Conservation (phyloP, 2,329 filamentous ascomycete genomes). For the Aspergillus niger region DNA sequence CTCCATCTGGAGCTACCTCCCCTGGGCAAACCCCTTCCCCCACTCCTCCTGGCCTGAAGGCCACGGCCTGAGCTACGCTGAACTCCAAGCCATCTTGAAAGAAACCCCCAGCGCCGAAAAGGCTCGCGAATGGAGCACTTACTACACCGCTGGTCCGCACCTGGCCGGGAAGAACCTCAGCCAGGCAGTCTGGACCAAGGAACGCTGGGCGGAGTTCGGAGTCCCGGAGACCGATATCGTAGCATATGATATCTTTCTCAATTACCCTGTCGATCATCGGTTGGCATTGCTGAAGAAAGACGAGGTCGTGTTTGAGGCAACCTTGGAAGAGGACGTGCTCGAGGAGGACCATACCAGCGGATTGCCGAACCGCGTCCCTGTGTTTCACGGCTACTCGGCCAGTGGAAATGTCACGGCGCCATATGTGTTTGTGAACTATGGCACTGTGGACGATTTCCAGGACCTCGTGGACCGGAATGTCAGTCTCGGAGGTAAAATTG, state of each 20-base stretch:
- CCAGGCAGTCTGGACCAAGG: slow-evolving; percentile 74
- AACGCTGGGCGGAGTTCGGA: slow-evolving; percentile 73
- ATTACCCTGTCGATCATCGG: slow-evolving; percentile 72
- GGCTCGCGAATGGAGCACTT: slow-evolving; percentile 71
- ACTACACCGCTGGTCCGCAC: slow-evolving; percentile 76
- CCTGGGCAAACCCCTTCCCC: slow-evolving; percentile 42
- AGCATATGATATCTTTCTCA: slow-evolving; percentile 75
- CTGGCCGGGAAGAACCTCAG: slow-evolving; percentile 76
- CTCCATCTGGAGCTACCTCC: slow-evolving; percentile 43
- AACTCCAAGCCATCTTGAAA: slow-evolving; percentile 57
- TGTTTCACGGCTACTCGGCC: slow-evolving; percentile 93
- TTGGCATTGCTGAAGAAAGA: slow-evolving; percentile 64
- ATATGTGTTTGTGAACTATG: slow-evolving; percentile 90
- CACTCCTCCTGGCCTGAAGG: slow-evolving; percentile 45
- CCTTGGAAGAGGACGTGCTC: slow-evolving; percentile 79
- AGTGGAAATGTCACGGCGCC: slow-evolving; percentile 86
- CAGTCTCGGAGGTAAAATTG: slow-evolving; percentile 79
- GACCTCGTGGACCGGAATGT: slow-evolving; percentile 76
- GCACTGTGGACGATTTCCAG: slow-evolving; percentile 81
- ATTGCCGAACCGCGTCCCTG: slow-evolving; percentile 72
- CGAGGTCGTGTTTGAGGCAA: slow-evolving; percentile 74
- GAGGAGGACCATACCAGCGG: slow-evolving; percentile 79
- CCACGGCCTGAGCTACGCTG: slow-evolving; percentile 54
- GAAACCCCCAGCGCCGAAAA: slow-evolving; percentile 57
- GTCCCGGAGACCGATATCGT: slow-evolving; percentile 60